Evolutionary conservation across 108 stramenopile species (phyloP).

Genomic region (Cyclotella cryptica): DNA sequence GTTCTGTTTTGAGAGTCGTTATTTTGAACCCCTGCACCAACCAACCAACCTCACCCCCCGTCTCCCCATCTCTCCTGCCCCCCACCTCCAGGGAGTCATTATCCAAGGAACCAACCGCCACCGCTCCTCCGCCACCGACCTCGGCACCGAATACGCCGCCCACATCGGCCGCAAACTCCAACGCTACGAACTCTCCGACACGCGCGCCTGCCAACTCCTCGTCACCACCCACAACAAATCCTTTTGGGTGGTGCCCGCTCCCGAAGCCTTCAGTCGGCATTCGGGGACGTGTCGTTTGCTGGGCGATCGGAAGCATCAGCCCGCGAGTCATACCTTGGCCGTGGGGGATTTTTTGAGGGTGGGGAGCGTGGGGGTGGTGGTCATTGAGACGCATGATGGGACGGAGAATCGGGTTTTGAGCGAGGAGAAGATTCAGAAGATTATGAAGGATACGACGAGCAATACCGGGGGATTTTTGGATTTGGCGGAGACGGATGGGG

Average conservation of each 20-base stretch:
- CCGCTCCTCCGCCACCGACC: constrained; percentile 64
- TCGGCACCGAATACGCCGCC: constrained; percentile 77
- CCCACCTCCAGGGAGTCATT: constrained; percentile 67
- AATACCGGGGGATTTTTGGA: constrained; percentile 79
- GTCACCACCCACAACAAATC: constrained; percentile 87
- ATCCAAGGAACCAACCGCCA: constrained; percentile 85
- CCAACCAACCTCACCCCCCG: neutral
- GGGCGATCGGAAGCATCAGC: constrained; percentile 92
- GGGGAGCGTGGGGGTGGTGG: constrained; percentile 95
- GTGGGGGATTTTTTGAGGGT: constrained; percentile 95
- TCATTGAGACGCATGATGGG: constrained; percentile 94
- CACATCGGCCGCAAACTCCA: constrained; percentile 84
- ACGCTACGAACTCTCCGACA: constrained; percentile 87
- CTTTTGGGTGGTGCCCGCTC: constrained; percentile 95
- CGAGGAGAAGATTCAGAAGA: constrained; percentile 90
- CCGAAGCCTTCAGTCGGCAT: constrained; percentile 96
- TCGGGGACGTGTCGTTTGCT: constrained; percentile 95
- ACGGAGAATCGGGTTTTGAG: constrained; percentile 79
- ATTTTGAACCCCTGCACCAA: too few species aligned
- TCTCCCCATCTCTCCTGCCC: neutral
- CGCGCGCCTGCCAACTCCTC: constrained; percentile 89
- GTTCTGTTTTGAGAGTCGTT: neutral
- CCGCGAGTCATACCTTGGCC: constrained; percentile 77
- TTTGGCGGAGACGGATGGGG: constrained; percentile 86
- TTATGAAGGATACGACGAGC: constrained; percentile 91